These are phyloP conservation scores for Sporothrix brunneoviolacea DNA, from an alignment of 2,329 filamentous ascomycete species.

Conservation along the genomic window DNA sequence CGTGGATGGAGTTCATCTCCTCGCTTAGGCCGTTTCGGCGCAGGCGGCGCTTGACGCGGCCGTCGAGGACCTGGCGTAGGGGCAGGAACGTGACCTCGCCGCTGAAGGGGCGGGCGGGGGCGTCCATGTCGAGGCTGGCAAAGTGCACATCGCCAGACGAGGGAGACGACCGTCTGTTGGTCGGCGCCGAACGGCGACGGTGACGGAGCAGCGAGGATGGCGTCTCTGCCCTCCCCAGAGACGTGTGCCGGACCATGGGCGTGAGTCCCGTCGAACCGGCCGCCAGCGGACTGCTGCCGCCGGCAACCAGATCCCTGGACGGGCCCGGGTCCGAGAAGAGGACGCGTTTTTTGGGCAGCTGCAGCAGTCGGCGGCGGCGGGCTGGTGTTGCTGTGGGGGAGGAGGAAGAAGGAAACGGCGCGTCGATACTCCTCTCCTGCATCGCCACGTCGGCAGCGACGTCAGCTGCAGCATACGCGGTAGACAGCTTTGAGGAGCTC, in stretches of 20 bases:
- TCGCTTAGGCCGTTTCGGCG: conserved; percentile 51
- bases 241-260: conserved; percentile 49
- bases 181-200: conserved; percentile 42
- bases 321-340: conserved; percentile 55
- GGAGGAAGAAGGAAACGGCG: background rate
- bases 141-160: no score
- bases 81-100: conserved; percentile 40
- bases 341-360: conserved; percentile 37
- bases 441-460: background rate
- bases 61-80: conserved; percentile 50
- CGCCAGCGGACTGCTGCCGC: background rate
- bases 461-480: conserved; percentile 7
- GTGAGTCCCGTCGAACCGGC: conserved; percentile 46
- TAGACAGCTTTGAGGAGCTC: conserved; percentile 25
- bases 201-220: no score
- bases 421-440: conserved; percentile 5
- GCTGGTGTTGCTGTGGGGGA: conserved; percentile 21
- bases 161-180: no score
- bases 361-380: conserved; percentile 3
- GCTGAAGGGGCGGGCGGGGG: conserved; percentile 23
- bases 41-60: conserved; percentile 50
- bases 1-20: conserved; percentile 48
- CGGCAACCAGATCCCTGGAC: conserved; percentile 22
- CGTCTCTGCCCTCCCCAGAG: conserved; percentile 36
- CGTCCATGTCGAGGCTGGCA: conserved; percentile 7